Conservation (phyloP, 768 basidiomycete species). For the Trametes elegans region DNA sequence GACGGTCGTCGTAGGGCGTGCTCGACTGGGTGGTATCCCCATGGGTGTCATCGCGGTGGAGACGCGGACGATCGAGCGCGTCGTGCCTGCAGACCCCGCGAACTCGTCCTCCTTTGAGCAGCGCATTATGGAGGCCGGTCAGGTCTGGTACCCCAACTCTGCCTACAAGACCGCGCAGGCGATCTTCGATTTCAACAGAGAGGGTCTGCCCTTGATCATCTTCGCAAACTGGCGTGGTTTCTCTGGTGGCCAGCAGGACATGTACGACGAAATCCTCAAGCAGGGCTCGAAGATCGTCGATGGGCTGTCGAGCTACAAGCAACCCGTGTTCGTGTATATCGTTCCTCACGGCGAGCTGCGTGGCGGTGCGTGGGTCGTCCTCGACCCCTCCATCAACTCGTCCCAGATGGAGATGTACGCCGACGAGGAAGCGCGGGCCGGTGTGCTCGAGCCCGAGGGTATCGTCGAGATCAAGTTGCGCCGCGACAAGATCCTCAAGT, state of each 20-base stretch:
- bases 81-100: constrained; percentile 97
- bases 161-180: constrained; percentile 99
- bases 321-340: constrained; percentile 97
- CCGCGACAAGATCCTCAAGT: constrained; percentile 81
- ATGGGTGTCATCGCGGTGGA: constrained; percentile 98
- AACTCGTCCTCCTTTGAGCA: constrained; percentile 97
- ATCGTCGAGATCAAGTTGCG: constrained; percentile 98
- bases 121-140: constrained; percentile 98
- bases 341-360: constrained; percentile 98
- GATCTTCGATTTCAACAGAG: constrained; percentile 97
- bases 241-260: constrained; percentile 99
- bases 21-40: constrained; percentile 94
- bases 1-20: constrained; percentile 96
- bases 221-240: constrained; percentile 99
- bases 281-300: constrained; percentile 99
- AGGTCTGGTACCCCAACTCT: constrained; percentile 99
- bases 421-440: constrained; percentile 92
- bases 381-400: constrained; percentile 96
- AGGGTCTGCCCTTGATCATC: constrained; percentile 94
- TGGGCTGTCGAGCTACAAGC: constrained; percentile 94
- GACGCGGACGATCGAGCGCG: constrained; percentile 93
- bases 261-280: constrained; percentile 97
- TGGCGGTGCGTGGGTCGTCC: constrained; percentile 98
- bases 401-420: constrained; percentile 99
- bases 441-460: constrained; percentile 96